Evolutionary conservation across 2,329 filamentous ascomycete species (phyloP), one percentile per base, ranked within the genome.

Genomic region (Penicillium sp.): DNA sequence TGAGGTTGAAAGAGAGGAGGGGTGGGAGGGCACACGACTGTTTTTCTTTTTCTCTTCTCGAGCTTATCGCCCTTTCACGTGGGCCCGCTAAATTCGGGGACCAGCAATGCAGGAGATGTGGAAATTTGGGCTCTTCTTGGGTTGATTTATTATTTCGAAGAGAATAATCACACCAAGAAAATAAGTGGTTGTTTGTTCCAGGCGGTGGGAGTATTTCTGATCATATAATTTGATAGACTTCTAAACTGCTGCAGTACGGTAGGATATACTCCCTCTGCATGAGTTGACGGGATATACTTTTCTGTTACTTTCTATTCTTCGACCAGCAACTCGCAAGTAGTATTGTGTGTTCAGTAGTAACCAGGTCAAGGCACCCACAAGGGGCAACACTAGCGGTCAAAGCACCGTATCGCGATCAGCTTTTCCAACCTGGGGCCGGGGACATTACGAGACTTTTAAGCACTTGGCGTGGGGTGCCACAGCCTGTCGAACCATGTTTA

Each of bases 31-130:
- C 65, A 67, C 65, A 67, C 65, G 63, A 65, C 58, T 65, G 47
- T 53, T 64, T 47, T 54, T 66, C 61, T 66, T 66, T 47, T 62
- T 62, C 56, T 56, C 53, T 61, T 62, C 42, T 67, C n/a, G 55
- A 68, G 60, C 62, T 67, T 65, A 66, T 68, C 65, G 37, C 42
- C 56, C 49, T 60, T 54, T 66, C 64, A 64, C 64, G 64, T 66
- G 64, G 58, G 40, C 51, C 58, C 58, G 58, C 54, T 56, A 56
- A 47, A 26, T 19, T 44, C 15, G 53, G 53, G 53, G 38, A n/a
- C 51, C 35, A 54, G 53, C 53, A 13, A 9, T 38, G 37, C 37
- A 44, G 38, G n/a, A 55, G 38, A 44, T 19, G 26, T 2, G 35
- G 35, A 42, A 33, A 53, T 45, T 45, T 26, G 50, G 50, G 42